Evolutionary conservation across 768 basidiomycete species (phyloP).

Genomic region (Tricholoma sp.): DNA sequence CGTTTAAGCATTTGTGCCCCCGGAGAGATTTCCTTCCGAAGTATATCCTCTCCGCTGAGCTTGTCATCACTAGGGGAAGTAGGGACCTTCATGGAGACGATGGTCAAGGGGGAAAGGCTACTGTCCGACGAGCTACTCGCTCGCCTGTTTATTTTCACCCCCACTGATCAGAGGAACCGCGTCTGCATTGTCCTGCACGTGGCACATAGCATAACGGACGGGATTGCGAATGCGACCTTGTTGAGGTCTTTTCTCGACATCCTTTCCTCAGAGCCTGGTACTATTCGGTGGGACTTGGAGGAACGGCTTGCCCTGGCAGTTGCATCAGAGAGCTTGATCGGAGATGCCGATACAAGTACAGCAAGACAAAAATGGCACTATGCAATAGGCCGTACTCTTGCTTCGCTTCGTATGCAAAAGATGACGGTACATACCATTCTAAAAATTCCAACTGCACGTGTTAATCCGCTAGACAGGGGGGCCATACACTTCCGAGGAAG

Average conservation of each 20-base stretch:
- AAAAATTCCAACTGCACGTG: neutral
- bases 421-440: conserved; percentile 26
- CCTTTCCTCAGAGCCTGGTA: conserved; percentile 21
- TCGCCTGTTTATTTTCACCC: conserved; percentile 36
- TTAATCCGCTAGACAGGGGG: conserved; percentile 36
- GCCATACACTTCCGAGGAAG: conserved; percentile 49
- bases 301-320: conserved; percentile 37
- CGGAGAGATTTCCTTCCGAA: conserved; percentile 34
- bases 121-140: conserved; percentile 40
- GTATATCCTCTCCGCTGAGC: conserved; percentile 11
- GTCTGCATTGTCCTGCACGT: conserved; percentile 39
- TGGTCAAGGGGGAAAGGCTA: conserved; percentile 28
- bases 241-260: conserved; percentile 41
- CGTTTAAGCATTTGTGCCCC: conserved; percentile 26
- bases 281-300: conserved; percentile 22
- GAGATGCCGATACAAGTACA: conserved; percentile 24
- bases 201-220: conserved; percentile 50
- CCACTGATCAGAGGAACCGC: conserved; percentile 28
- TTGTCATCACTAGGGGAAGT: conserved; percentile 29
- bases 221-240: conserved; percentile 36
- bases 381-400: conserved; percentile 37
- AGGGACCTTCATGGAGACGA: conserved; percentile 17
- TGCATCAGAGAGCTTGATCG: conserved; percentile 33
- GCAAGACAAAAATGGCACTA: conserved; percentile 40
- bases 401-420: conserved; percentile 25